phyloP scores from a whole-genome alignment of 108 stramenopile species.

The Skeletonema grethae region DNA sequence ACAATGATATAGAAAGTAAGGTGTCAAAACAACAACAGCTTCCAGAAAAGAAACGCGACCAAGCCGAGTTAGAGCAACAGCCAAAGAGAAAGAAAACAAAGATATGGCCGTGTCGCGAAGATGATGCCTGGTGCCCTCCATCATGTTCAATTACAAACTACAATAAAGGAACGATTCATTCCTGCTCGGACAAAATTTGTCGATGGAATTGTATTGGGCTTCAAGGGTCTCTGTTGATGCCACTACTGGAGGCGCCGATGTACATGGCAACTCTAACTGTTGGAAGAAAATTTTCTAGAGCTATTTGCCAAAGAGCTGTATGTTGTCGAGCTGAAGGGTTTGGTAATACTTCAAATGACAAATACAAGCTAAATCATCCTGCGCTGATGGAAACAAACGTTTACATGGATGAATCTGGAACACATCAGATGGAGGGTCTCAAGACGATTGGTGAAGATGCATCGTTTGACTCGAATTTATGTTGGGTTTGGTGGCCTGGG shows the following conservation, averaged over 20 bases:
- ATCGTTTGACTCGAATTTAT: slow-evolving; percentile 72
- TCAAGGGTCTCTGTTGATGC: slow-evolving; percentile 77
- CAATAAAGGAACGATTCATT: slow-evolving; percentile 55
- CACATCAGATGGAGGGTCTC: slow-evolving; percentile 51
- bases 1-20: not conserved
- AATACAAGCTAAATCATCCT: slow-evolving; percentile 69
- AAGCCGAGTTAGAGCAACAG: slow-evolving; percentile 9
- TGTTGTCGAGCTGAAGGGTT: slow-evolving; percentile 74
- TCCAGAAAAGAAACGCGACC: not conserved
- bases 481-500: slow-evolving; percentile 72
- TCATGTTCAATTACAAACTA: slow-evolving; percentile 66
- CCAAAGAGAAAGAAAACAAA: slow-evolving; percentile 31
- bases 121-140: slow-evolving; percentile 88
- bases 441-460: slow-evolving; percentile 73
- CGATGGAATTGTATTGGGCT: slow-evolving; percentile 84
- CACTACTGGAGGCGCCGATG: slow-evolving; percentile 57
- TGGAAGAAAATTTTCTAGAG: slow-evolving; percentile 73
- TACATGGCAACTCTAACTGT: slow-evolving; percentile 75
- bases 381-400: slow-evolving; percentile 81
- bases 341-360: slow-evolving; percentile 4
- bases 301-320: slow-evolving; percentile 75
- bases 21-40: not conserved
- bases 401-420: slow-evolving; percentile 78
- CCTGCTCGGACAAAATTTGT: slow-evolving; percentile 82
- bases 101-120: slow-evolving; percentile 66